These are phyloP conservation scores for Yamadazyma buinensis DNA, from an alignment of 1,139 yeast genomes.

Conservation along the genomic window DNA sequence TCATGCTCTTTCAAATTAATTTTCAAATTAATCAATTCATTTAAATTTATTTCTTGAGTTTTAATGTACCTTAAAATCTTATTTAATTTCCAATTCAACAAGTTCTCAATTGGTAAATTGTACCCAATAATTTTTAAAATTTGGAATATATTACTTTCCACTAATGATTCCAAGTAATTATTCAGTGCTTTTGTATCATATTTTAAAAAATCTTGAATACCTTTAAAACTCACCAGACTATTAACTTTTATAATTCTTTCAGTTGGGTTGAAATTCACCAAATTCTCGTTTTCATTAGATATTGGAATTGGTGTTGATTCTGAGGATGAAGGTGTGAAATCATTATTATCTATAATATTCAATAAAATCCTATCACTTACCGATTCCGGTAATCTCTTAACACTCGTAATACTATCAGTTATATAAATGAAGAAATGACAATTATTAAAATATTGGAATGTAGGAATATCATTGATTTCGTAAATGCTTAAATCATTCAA, in stretches of 20 bases:
- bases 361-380: conserved; percentile 25
- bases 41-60: conserved; percentile 10
- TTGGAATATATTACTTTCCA: conserved; percentile 36
- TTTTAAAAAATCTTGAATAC: conserved; percentile 28
- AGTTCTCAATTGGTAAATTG: conserved; percentile 18
- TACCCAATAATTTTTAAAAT: conserved; percentile 30
- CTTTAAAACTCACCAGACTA: conserved; percentile 25
- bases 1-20: conserved; percentile 17
- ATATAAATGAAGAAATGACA: conserved; percentile 33
- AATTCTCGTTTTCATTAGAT: conserved; percentile 12
- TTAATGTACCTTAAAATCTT: conserved; percentile 17
- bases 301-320: conserved; percentile 29
- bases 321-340: conserved; percentile 34
- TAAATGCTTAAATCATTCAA: conserved; percentile 20
- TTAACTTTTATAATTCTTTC: conserved; percentile 34
- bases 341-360: conserved; percentile 39
- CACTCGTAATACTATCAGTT: conserved; percentile 21
- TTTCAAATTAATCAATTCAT: conserved; percentile 14
- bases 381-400: conserved; percentile 16
- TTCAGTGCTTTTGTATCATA: conserved; percentile 32
- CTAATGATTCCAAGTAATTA: conserved; percentile 26
- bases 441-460: conserved; percentile 11
- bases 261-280: no score
- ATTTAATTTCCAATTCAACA: conserved; percentile 23
- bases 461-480: conserved; percentile 24